Conservation (phyloP, 2,329 filamentous ascomycete species). For the Tothia fuscella region DNA sequence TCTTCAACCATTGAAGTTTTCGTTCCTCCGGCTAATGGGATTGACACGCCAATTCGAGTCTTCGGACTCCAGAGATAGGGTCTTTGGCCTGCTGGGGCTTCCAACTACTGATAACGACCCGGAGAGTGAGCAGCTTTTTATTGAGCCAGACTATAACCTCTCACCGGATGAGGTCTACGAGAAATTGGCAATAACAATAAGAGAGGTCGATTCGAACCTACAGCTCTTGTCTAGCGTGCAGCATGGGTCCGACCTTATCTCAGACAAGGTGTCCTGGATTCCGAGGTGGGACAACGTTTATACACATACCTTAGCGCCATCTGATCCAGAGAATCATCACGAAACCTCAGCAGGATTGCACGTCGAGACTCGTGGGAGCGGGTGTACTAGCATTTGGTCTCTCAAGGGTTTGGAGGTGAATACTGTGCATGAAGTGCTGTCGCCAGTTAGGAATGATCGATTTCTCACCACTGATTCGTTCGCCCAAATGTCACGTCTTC, state of each 20-base stretch:
- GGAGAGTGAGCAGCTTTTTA: neutral
- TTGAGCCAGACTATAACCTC: neutral
- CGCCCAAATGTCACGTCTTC: neutral
- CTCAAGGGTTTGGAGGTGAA: neutral
- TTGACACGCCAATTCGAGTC: conserved; percentile 4
- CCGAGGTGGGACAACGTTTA: conserved; percentile 1
- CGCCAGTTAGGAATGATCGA: too few relatives aligned
- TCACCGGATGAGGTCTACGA: neutral
- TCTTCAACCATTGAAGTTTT: neutral
- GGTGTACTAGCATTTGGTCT: neutral
- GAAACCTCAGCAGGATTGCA: neutral
- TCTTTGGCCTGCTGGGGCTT: conserved; percentile 2
- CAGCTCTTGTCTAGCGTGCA: conserved; percentile 3
- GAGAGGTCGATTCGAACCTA: neutral
- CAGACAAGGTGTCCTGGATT: neutral
- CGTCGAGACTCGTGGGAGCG: neutral
- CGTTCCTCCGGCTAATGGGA: neutral
- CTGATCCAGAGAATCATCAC: neutral
- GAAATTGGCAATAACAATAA: neutral
- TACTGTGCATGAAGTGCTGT: neutral
- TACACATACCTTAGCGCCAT: neutral
- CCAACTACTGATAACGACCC: neutral
- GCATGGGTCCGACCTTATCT: neutral
- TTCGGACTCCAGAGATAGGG: conserved; percentile 1
- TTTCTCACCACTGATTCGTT: neutral